phyloP scores from a whole-genome alignment of 768 basidiomycete genomes.

The Leccinum truebloodii region DNA sequence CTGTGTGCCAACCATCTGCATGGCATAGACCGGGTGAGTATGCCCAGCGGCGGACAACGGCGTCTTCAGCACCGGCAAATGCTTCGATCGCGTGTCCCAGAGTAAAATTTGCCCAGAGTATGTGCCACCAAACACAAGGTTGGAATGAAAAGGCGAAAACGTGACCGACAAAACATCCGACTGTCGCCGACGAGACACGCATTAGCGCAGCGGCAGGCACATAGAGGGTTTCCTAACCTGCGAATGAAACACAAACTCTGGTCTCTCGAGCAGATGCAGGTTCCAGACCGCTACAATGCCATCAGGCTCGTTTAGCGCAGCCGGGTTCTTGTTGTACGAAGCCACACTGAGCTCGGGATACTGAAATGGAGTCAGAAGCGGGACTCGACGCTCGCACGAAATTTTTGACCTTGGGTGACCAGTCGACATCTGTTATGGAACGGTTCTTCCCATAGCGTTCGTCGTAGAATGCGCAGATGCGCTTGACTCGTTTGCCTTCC shows the following conservation, averaged over 20 bases:
- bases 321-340: conserved; percentile 96
- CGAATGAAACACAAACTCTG: conserved; percentile 98
- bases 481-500: conserved; percentile 86
- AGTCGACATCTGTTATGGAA: conserved; percentile 95
- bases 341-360: conserved; percentile 95
- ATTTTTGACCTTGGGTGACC: conserved; percentile 88
- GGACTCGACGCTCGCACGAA: background rate
- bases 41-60: conserved; percentile 95
- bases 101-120: conserved; percentile 98
- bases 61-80: conserved; percentile 94
- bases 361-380: conserved; percentile 41
- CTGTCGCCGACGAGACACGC: conserved; percentile 42
- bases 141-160: conserved; percentile 98
- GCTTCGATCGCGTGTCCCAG: conserved; percentile 98
- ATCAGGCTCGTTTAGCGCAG: conserved; percentile 92
- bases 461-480: conserved; percentile 93
- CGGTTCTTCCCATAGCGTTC: conserved; percentile 90
- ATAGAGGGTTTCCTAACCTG: conserved; percentile 59
- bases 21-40: conserved; percentile 97
- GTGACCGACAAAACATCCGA: conserved; percentile 96
- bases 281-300: conserved; percentile 99
- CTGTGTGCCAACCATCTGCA: conserved; percentile 62
- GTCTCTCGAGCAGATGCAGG: conserved; percentile 88
- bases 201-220: conserved; percentile 4
- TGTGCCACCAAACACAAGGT: conserved; percentile 97